These are phyloP conservation scores for Vishniacozyma victoriae DNA, from an alignment of 768 basidiomycete genomes.

Conservation along the genomic window DNA sequence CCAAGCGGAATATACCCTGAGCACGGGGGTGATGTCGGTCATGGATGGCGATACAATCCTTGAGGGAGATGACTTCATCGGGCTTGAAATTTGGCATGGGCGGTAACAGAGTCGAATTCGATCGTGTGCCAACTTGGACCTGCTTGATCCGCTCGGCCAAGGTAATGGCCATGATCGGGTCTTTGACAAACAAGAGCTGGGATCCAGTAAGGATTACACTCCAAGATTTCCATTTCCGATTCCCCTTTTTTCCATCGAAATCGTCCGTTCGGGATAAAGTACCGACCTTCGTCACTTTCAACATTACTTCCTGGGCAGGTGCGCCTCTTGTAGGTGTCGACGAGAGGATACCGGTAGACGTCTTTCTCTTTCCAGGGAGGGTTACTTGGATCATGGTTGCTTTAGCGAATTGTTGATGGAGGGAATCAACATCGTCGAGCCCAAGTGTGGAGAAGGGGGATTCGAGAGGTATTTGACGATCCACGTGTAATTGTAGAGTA, in stretches of 20 bases:
- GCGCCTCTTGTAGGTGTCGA: neutral
- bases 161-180: slow-evolving; percentile 41
- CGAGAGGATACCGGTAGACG: neutral
- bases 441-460: slow-evolving; percentile 46
- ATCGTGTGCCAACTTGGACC: slow-evolving; percentile 4
- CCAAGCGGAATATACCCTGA: slow-evolving; percentile 65
- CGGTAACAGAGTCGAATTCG: slow-evolving; percentile 47
- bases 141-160: slow-evolving; percentile 32
- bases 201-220: slow-evolving; percentile 80
- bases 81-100: slow-evolving; percentile 55
- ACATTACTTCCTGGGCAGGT: slow-evolving; percentile 19
- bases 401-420: slow-evolving; percentile 37
- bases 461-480: slow-evolving; percentile 34
- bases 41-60: slow-evolving; percentile 69
- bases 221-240: slow-evolving; percentile 83
- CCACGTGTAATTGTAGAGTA: slow-evolving; percentile 37
- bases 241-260: slow-evolving; percentile 68
- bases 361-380: slow-evolving; percentile 5
- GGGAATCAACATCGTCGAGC: slow-evolving; percentile 38
- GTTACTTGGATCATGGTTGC: slow-evolving; percentile 38
- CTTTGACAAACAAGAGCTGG: slow-evolving; percentile 78
- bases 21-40: slow-evolving; percentile 51
- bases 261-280: slow-evolving; percentile 74
- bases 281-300: slow-evolving; percentile 77
- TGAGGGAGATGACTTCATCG: slow-evolving; percentile 76